phyloP scores from a whole-genome alignment of 2,329 filamentous ascomycete genomes.

The Bipolaris bicolor region DNA sequence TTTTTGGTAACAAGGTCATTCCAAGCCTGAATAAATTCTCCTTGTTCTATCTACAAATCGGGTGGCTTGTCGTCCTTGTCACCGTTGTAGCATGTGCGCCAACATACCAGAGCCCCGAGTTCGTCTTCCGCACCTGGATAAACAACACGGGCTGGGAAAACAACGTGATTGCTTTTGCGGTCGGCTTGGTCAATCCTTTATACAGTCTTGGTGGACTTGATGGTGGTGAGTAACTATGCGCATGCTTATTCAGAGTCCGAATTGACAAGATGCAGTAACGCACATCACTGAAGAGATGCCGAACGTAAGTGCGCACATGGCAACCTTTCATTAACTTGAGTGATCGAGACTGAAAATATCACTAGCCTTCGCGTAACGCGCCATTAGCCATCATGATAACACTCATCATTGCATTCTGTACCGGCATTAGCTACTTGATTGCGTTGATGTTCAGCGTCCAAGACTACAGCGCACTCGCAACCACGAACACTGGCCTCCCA shows the following conservation, averaged over 20 bases:
- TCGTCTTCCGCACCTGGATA: conserved; percentile 21
- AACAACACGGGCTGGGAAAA: conserved; percentile 21
- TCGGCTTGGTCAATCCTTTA: conserved; percentile 14
- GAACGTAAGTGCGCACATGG: neutral
- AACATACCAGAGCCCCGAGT: conserved; percentile 11
- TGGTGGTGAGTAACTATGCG: neutral
- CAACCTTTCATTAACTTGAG: too few species aligned
- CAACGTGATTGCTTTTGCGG: conserved; percentile 11
- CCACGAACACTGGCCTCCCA: conserved; percentile 51
- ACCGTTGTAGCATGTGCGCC: conserved; percentile 18
- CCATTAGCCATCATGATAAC: conserved; percentile 52
- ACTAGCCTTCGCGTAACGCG: conserved; percentile 45
- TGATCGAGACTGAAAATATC: neutral
- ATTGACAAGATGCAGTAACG: neutral
- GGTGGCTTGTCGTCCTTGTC: conserved; percentile 16
- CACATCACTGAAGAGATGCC: conserved; percentile 5
- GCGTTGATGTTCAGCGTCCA: conserved; percentile 55
- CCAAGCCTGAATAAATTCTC: conserved; percentile 18
- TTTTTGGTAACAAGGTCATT: conserved; percentile 16
- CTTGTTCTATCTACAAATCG: conserved; percentile 18
- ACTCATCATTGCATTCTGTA: conserved; percentile 58
- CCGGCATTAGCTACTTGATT: conserved; percentile 58
- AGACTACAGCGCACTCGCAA: conserved; percentile 42
- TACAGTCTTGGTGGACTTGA: conserved; percentile 5
- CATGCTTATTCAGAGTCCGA: neutral